Percentiles rank a stretch among this genome's conserved stretches.
Conservation (phyloP, 768 basidiomycete genomes). For the Termitomyces sp. region DNA sequence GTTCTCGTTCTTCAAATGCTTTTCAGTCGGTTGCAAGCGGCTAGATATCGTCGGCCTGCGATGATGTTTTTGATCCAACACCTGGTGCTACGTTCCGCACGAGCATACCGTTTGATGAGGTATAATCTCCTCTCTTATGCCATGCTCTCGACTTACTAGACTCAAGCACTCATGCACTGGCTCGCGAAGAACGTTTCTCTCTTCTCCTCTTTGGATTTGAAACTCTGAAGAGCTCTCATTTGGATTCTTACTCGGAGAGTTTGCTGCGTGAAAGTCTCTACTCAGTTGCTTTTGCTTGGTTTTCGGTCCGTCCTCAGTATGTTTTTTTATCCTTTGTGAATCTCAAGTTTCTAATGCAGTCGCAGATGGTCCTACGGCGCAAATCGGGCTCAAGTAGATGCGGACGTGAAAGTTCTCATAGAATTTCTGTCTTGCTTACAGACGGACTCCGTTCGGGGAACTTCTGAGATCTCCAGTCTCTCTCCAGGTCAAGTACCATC, state of each 20-base stretch:
- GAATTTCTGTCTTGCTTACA: conserved; percentile 80
- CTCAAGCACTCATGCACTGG: conserved; percentile 81
- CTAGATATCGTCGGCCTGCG: conserved; percentile 78
- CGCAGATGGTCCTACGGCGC: conserved; percentile 94
- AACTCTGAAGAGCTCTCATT: conserved; percentile 77
- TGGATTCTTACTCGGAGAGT: conserved; percentile 81
- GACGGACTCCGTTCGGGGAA: conserved; percentile 61
- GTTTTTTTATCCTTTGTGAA: conserved; percentile 18
- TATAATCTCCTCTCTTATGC: conserved; percentile 21
- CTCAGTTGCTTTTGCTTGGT: conserved; percentile 83
- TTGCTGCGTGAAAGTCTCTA: conserved; percentile 72
- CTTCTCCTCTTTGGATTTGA: conserved; percentile 93
- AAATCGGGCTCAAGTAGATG: conserved; percentile 82
- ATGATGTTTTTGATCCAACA: conserved; percentile 84
- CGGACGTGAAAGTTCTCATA: conserved; percentile 80
- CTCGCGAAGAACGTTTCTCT: conserved; percentile 86
- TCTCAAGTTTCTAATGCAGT: conserved; percentile 1
- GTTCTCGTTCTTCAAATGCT: conserved; percentile 80
- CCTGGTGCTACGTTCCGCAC: conserved; percentile 76
- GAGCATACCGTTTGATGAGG: conserved; percentile 72
- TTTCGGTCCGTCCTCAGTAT: conserved; percentile 88
- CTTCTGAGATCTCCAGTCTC: conserved; percentile 55
- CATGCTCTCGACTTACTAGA: not conserved
- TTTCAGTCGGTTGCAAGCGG: conserved; percentile 89
- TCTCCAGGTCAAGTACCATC: conserved; percentile 42